These are phyloP conservation scores for Lachancea quebecensis DNA, from an alignment of 805 yeast genomes.

Conservation along the genomic window DNA sequence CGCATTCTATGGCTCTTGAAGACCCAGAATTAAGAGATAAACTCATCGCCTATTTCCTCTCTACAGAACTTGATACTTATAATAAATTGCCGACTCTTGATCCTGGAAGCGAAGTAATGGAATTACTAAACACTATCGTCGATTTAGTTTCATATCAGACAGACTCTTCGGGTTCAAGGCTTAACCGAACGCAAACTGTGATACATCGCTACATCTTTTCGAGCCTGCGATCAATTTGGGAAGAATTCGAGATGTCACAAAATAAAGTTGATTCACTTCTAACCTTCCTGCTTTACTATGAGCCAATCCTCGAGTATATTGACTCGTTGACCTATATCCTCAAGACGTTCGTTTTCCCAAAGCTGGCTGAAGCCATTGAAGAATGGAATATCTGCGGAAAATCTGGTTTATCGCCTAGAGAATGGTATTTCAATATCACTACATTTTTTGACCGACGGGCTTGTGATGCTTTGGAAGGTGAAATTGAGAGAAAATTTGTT, in stretches of 20 bases:
- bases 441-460: slow-evolving; percentile 8
- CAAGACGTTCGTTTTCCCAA: slow-evolving; percentile 33
- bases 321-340: slow-evolving; percentile 24
- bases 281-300: slow-evolving; percentile 16
- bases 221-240: slow-evolving; percentile 9
- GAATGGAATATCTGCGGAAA: slow-evolving; percentile 30
- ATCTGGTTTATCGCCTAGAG: slow-evolving; percentile 5
- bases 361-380: slow-evolving; percentile 30
- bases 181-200: slow-evolving; percentile 23
- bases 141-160: slow-evolving; percentile 17
- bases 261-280: slow-evolving; percentile 6
- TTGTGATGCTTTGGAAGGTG: slow-evolving; percentile 5
- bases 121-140: slow-evolving; percentile 7
- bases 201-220: slow-evolving; percentile 13
- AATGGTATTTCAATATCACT: slow-evolving; percentile 19
- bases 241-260: slow-evolving; percentile 10
- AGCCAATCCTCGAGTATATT: slow-evolving; percentile 17
- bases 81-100: slow-evolving; percentile 9
- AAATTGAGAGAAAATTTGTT: slow-evolving; percentile 9
- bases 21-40: slow-evolving; percentile 17
- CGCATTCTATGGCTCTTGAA: slow-evolving; percentile 12
- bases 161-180: slow-evolving; percentile 9
- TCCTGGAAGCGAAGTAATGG: slow-evolving; percentile 2
- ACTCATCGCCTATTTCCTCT: slow-evolving; percentile 12
- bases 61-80: slow-evolving; percentile 1